Percentiles rank a stretch among this genome's conserved stretches.
Conservation (phyloP, 768 basidiomycete species). For the Pleurotus giganteus region DNA sequence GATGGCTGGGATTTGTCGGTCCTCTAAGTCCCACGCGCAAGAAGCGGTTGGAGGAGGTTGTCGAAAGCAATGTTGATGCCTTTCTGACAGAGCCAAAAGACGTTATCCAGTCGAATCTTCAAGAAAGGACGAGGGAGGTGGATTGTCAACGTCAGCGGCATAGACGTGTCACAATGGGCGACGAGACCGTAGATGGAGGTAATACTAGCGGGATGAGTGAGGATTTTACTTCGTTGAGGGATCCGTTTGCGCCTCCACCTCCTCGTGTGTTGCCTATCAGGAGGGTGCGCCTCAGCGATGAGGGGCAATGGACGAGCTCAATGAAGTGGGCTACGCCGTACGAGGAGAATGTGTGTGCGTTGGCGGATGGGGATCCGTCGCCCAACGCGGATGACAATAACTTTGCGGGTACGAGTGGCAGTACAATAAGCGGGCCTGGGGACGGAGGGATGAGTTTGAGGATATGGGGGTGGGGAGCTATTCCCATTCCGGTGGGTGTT, state of each 20-base stretch:
- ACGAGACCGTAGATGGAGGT: background rate
- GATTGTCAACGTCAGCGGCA: no score
- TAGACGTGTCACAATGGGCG: background rate
- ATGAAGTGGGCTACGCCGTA: background rate
- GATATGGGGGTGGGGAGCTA: slow-evolving; percentile 6
- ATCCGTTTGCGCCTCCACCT: slow-evolving; percentile 3
- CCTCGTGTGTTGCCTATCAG: background rate
- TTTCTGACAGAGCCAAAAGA: no score
- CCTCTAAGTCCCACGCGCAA: background rate
- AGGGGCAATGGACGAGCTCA: background rate
- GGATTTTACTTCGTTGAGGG: slow-evolving; percentile 6
- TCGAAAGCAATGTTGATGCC: no score
- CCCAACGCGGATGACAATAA: background rate
- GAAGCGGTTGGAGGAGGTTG: no score
- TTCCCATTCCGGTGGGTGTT: background rate
- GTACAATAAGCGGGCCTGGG: background rate
- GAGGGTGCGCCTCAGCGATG: background rate
- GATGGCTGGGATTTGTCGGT: background rate
- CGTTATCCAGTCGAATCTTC: no score
- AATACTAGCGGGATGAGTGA: background rate
- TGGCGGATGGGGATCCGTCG: background rate
- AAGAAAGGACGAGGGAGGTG: no score
- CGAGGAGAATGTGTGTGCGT: background rate
- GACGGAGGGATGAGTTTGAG: background rate
- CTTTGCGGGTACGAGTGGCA: no score